phyloP scores from a whole-genome alignment of 2,329 filamentous ascomycete genomes.

The Exophiala aquamarina region DNA sequence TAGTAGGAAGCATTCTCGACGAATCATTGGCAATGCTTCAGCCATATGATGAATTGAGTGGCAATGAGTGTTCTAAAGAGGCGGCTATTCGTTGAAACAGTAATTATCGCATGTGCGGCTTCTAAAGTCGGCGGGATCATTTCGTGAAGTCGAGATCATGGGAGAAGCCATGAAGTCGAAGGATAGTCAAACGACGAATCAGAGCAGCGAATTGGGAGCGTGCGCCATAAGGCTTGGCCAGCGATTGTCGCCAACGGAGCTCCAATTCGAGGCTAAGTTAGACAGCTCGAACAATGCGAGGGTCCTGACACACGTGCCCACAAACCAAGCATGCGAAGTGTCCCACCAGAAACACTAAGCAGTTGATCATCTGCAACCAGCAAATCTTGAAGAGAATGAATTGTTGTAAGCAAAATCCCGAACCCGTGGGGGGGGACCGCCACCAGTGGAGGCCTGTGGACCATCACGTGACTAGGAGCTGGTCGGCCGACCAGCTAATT shows the following conservation, averaged over 20 bases:
- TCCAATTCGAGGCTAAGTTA: not conserved
- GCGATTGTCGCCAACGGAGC: not conserved
- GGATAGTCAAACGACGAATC: slow-evolving; percentile 12
- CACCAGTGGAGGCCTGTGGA: too few species aligned
- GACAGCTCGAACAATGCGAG: not conserved
- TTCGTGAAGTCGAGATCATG: slow-evolving; percentile 1
- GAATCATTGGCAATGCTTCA: slow-evolving; percentile 13
- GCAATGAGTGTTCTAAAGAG: slow-evolving; percentile 2
- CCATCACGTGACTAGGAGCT: too few species aligned
- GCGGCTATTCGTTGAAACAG: slow-evolving; percentile 1
- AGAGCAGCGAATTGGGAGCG: slow-evolving; percentile 7
- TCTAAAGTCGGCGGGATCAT: slow-evolving; percentile 9
- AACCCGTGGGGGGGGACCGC: too few species aligned
- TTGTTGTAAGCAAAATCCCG: too few species aligned
- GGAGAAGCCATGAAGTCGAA: slow-evolving; percentile 1
- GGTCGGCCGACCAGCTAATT: slow-evolving; percentile 7
- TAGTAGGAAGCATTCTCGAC: slow-evolving; percentile 1
- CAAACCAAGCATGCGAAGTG: too few species aligned
- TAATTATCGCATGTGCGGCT: slow-evolving; percentile 8
- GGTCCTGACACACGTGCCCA: slow-evolving; percentile 1
- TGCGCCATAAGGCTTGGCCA: slow-evolving; percentile 7
- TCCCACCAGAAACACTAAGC: too few species aligned
- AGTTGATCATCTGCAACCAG: too few species aligned
- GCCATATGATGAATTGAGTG: slow-evolving; percentile 22
- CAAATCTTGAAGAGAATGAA: too few species aligned